Evolutionary conservation across 164 flowering plant genomes (phyloP).

Genomic region (Umbilicus rupestris): DNA sequence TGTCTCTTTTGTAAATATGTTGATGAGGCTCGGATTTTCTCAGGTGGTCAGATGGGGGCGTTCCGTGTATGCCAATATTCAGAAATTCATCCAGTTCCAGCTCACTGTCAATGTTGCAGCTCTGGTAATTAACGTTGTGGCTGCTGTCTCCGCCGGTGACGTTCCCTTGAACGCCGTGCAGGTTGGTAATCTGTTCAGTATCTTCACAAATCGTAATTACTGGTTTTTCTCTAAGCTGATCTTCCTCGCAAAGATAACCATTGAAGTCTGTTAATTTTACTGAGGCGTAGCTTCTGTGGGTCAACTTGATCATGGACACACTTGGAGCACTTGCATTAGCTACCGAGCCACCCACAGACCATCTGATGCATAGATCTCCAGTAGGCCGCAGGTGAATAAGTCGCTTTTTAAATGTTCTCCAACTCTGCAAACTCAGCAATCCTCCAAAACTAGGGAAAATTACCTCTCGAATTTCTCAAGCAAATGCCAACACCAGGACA

Average conservation of each 20-base stretch:
- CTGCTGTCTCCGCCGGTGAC: constrained; percentile 49
- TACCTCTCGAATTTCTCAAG: not conserved
- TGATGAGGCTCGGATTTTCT: not conserved
- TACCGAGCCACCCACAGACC: constrained; percentile 46
- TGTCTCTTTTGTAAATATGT: no score
- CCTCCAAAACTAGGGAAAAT: no score
- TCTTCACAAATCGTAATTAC: not conserved
- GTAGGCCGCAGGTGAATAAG: constrained; percentile 27
- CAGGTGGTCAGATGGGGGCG: constrained; percentile 48
- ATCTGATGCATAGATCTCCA: constrained; percentile 44
- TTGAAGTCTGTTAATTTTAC: not conserved
- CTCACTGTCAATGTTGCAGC: constrained; percentile 59
- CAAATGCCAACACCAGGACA: not conserved
- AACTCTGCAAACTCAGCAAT: not conserved
- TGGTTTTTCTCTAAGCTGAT: not conserved
- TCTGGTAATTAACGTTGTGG: constrained; percentile 46
- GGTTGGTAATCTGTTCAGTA: not conserved
- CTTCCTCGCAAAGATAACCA: not conserved
- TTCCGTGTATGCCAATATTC: constrained; percentile 55
- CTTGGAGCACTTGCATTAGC: constrained; percentile 59
- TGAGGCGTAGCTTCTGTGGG: constrained; percentile 40
- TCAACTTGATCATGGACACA: constrained; percentile 68
- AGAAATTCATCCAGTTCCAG: constrained; percentile 70
- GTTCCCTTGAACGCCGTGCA: constrained; percentile 44
- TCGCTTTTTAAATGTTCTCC: not conserved